Percentiles rank a stretch among this genome's conserved stretches.
These are phyloP conservation scores for Vitis hybrid DNA, from an alignment of 177 flowering plant species.

Conservation along the genomic window DNA sequence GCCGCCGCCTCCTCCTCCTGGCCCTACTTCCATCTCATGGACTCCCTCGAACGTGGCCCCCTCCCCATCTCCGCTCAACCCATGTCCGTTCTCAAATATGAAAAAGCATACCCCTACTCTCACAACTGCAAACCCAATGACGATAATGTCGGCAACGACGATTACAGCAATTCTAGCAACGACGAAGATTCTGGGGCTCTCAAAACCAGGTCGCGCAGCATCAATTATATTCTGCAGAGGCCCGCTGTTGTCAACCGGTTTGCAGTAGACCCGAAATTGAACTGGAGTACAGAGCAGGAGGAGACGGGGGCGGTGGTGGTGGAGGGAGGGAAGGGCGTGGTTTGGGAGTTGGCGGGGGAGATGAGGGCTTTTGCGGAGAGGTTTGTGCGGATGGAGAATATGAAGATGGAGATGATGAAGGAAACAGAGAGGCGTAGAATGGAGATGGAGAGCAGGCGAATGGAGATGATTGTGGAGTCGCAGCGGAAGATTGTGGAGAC, in stretches of 20 bases:
- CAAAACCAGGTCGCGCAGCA: conserved; percentile 39
- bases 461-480: conserved; percentile 63
- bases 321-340: conserved; percentile 5
- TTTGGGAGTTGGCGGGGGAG: conserved; percentile 65
- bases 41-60: conserved; percentile 67
- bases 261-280: not conserved
- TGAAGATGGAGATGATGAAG: conserved; percentile 51
- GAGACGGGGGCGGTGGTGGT: not conserved
- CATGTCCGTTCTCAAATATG: conserved; percentile 14
- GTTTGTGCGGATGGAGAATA: too few relatives aligned
- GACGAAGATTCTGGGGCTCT: not conserved
- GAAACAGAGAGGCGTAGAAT: conserved; percentile 65
- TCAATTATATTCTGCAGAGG: conserved; percentile 41
- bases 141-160: conserved; percentile 18
- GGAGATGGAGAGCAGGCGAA: conserved; percentile 85
- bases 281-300: not conserved
- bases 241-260: conserved; percentile 21
- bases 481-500: conserved; percentile 55
- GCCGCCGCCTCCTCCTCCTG: conserved; percentile 36
- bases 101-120: not conserved
- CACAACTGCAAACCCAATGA: not conserved
- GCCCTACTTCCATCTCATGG: conserved; percentile 70
- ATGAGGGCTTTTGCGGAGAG: not conserved
- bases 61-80: conserved; percentile 49
- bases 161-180: not conserved